Base-by-base conservation (phyloP, 352 stramenopile species). In the Globisporangium camurandrum region DNA sequence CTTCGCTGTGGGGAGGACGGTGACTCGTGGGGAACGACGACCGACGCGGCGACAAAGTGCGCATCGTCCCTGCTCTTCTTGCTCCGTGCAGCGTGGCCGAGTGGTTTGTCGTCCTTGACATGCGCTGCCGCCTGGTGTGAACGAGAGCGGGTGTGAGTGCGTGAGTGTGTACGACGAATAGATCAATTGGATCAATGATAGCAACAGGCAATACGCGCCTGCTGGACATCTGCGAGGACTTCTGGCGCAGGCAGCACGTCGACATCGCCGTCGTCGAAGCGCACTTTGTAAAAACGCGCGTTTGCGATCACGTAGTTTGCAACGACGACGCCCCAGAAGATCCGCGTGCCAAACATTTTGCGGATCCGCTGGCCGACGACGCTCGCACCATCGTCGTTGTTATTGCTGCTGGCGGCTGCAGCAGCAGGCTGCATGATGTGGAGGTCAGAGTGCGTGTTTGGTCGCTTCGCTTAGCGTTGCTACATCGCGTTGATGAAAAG, bases 231-330 rank as follows among this genome's bases (percentile, higher is more conserved):
- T 38, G 64, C 45, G 8, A 75, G 31, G 22, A 80, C 68, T 61
- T 91, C 80, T 6, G 70, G 65, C 2, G 50, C 61, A 9, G 69
- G 62, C 17, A 88, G 60, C 49, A 91, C 72, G 57, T 91, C 80
- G 26, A 91, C 77, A 51, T 91, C 80, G 33, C 80, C 80, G 37
- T 91, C 80, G 33, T 91, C 80, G 51, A 91, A 91, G 62, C 68
- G 75, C 37, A 91, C 62, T 48, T 91, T 91, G 59, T 88, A 91
- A 45, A 91, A 88, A 0, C 69, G 49, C 9, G 63, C 72, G 1
- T 63, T 59, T 0, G 54, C 55, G 28, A 91, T 57, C 43, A 66
- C 56, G 53, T 91, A 91, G 39, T 65, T 69, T 31, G 60, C 59
- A 30, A 88, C 62, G 0, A 91, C 51, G 1, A 66, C 67, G 16